Conservation (phyloP, 1,284 basidiomycete genomes). For the Cutaneotrichosporon sp. region DNA sequence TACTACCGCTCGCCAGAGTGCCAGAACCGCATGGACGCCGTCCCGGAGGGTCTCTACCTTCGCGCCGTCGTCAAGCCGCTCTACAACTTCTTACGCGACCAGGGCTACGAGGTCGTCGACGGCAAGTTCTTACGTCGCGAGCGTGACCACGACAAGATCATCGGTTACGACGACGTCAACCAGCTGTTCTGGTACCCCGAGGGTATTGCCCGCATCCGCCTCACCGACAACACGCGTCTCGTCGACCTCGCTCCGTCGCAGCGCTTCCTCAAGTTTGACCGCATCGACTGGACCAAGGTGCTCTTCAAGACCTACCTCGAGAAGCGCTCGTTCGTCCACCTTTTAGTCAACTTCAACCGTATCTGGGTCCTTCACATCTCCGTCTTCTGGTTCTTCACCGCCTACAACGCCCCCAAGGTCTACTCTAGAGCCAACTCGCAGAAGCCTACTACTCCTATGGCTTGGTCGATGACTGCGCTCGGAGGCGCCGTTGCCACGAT, state of each 20-base stretch:
- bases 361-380: conserved; percentile 95
- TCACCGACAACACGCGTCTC: conserved; percentile 87
- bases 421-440: conserved; percentile 65
- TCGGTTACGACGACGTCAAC: conserved; percentile 99
- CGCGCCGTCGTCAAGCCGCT: conserved; percentile 89
- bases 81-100: conserved; percentile 97
- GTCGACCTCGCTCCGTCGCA: conserved; percentile 85
- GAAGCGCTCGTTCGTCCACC: conserved; percentile 88
- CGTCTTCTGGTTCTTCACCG: conserved; percentile 90
- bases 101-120: conserved; percentile 95
- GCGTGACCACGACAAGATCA: conserved; percentile 89
- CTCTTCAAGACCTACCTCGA: conserved; percentile 99
- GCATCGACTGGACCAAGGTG: conserved; percentile 88
- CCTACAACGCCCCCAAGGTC: conserved; percentile 86
- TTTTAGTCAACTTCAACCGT: conserved; percentile 96
- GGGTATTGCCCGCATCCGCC: conserved; percentile 87
- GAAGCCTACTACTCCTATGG: conserved; percentile 55
- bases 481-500: conserved; percentile 86
- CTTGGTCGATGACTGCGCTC: conserved; percentile 84
- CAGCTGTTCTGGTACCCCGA: conserved; percentile 99
- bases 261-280: conserved; percentile 92
- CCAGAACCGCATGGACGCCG: conserved; percentile 88
- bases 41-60: conserved; percentile 93
- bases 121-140: conserved; percentile 94
- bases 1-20: conserved; percentile 99